Percentiles rank a stretch among this genome's conserved stretches.
Evolutionary conservation across 805 yeast species (phyloP).

Genomic region (Komagataella kurtzmanii): DNA sequence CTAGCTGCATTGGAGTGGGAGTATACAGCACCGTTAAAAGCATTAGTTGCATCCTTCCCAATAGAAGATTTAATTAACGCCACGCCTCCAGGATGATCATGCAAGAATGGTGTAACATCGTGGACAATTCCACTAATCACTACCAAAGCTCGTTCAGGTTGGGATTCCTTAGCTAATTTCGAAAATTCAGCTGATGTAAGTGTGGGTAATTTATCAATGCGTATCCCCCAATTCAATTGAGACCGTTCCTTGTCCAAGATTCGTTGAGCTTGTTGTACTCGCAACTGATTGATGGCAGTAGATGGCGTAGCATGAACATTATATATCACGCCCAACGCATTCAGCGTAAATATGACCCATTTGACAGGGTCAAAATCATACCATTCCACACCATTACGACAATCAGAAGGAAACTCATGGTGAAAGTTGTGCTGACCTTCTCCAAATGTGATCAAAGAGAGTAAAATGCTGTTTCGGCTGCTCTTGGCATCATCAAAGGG

Average conservation of each 20-base stretch:
- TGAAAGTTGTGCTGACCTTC: slow-evolving; percentile 88
- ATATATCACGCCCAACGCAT: slow-evolving; percentile 57
- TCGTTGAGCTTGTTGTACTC: slow-evolving; percentile 75
- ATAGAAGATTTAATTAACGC: slow-evolving; percentile 55
- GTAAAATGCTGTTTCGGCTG: slow-evolving; percentile 70
- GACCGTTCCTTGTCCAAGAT: slow-evolving; percentile 51
- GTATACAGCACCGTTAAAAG: slow-evolving; percentile 79
- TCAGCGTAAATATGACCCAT: slow-evolving; percentile 39
- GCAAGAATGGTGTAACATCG: slow-evolving; percentile 53
- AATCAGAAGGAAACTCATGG: slow-evolving; percentile 83
- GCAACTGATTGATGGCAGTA: slow-evolving; percentile 73
- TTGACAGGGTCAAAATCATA: slow-evolving; percentile 83
- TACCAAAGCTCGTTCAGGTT: slow-evolving; percentile 37
- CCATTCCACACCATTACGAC: slow-evolving; percentile 81
- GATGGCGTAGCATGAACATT: slow-evolving; percentile 67
- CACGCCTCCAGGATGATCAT: slow-evolving; percentile 80
- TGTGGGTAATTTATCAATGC: slow-evolving; percentile 76
- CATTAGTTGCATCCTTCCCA: slow-evolving; percentile 75
- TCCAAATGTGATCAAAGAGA: slow-evolving; percentile 77
- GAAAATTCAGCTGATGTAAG: slow-evolving; percentile 21
- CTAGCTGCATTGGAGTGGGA: slow-evolving; percentile 82
- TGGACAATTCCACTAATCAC: slow-evolving; percentile 72
- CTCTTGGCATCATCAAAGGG: slow-evolving; percentile 83
- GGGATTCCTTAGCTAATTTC: slow-evolving; percentile 1
- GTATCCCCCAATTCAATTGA: slow-evolving; percentile 73